phyloP scores from a whole-genome alignment of 208 protist genomes.

The Porcisia hertigi region DNA sequence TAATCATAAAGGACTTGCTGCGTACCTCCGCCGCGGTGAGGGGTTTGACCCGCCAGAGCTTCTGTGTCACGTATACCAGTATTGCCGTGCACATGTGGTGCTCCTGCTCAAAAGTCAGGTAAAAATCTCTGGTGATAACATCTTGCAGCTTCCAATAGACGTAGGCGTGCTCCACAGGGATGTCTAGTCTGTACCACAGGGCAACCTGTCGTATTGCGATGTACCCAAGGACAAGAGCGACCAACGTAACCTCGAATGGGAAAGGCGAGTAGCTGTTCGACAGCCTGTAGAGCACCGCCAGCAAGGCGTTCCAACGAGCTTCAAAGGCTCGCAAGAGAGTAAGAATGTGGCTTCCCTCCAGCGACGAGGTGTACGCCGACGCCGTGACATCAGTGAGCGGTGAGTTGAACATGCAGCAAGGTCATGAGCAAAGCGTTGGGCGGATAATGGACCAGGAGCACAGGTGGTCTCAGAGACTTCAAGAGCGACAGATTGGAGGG shows the following conservation, averaged over 20 bases:
- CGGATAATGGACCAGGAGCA: not conserved
- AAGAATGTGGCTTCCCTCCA: conserved; percentile 1
- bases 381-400: not conserved
- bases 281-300: not conserved
- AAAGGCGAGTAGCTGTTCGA: conserved; percentile 11
- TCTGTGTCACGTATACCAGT: conserved; percentile 20
- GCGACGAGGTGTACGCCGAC: not conserved
- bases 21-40: conserved; percentile 19
- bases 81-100: conserved; percentile 19
- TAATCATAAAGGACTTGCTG: conserved; percentile 24
- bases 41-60: conserved; percentile 27
- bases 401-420: not conserved
- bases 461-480: not conserved
- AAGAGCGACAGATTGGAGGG: not conserved
- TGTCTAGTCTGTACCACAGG: conserved; percentile 1
- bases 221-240: conserved; percentile 3
- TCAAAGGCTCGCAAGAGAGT: conserved; percentile 6
- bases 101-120: not conserved
- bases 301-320: conserved; percentile 6
- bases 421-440: not conserved
- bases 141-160: conserved; percentile 27
- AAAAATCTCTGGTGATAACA: conserved; percentile 5
- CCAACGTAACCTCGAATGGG: conserved; percentile 10
- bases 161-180: not conserved
- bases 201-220: conserved; percentile 16